A percentile compares a stretch with the other conserved stretches of the same genome.
Evolutionary conservation across 2,329 filamentous ascomycete genomes (phyloP).

Genomic region (Fusarium mangiferae): DNA sequence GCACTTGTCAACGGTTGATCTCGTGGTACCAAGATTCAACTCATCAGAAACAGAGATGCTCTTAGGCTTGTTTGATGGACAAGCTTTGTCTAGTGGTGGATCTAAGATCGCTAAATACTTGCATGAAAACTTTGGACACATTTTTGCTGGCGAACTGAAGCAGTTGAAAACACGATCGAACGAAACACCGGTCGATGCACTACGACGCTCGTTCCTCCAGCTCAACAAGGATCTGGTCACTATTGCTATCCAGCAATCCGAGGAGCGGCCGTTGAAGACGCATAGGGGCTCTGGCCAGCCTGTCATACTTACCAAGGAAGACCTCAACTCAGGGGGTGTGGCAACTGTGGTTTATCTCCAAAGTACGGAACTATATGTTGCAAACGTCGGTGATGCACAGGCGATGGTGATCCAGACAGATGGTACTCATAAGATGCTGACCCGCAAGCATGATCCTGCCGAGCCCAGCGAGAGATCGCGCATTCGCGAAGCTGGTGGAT

Average conservation of each 20-base stretch:
- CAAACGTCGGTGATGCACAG: constrained; percentile 95
- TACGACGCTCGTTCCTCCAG: constrained; percentile 85
- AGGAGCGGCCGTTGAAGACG: constrained; percentile 73
- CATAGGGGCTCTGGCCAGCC: constrained; percentile 78
- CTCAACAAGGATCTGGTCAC: constrained; percentile 95
- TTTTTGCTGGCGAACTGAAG: constrained; percentile 85
- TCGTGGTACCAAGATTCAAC: constrained; percentile 92
- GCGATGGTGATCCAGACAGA: constrained; percentile 95
- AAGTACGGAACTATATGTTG: constrained; percentile 89
- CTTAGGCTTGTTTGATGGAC: constrained; percentile 95
- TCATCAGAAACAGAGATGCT: constrained; percentile 90
- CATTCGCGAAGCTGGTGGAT: constrained; percentile 93
- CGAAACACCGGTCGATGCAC: constrained; percentile 83
- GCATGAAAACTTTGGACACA: constrained; percentile 92
- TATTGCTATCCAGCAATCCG: constrained; percentile 80
- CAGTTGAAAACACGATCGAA: constrained; percentile 71
- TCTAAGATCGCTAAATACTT: constrained; percentile 97
- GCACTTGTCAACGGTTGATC: constrained; percentile 93
- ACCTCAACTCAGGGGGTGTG: constrained; percentile 88
- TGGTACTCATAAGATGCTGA: constrained; percentile 83
- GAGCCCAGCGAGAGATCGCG: constrained; percentile 85
- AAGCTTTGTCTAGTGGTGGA: constrained; percentile 86
- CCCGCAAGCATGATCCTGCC: constrained; percentile 91
- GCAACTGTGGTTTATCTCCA: constrained; percentile 92
- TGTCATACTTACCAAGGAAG: constrained; percentile 86